Evolutionary conservation across 345 rosid species (phyloP), one percentile per base, ranked within the genome.

Genomic region (Limnanthes douglasii): DNA sequence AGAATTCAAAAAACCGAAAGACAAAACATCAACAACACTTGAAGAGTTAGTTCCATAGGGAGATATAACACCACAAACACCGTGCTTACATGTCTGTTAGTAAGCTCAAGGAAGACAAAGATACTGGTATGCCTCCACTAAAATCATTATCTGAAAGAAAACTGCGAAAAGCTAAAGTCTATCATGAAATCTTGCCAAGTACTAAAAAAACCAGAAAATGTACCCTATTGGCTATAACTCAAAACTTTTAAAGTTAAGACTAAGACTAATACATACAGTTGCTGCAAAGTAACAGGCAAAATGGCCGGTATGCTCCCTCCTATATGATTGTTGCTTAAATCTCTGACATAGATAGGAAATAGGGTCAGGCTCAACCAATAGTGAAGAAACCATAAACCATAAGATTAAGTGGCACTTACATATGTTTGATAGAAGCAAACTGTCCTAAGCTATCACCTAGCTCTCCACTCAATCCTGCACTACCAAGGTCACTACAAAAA

Each of bases 391-490:
- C 34, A 15, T 55, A 38, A n/a, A n/a, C n/a, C n/a, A n/a, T 1
- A 41, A 28, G 31, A 7, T 35, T 16, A 20, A 32, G 45, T 18
- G 39, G 32, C 25, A 43, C 88, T 73, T 70, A 92, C 99, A 92
- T 73, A 51, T 64, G 40, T 53, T 33, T 65, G 53, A 92, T 85
- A 19, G 96, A 78, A 59, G 76, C 21, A 55, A 92, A 85, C 34
- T 28, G 34, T 21, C 56, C 60, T 50, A 92, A 73, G 69, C 30
- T 49, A 28, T 78, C 68, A 15, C 96, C 96, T 40, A 92, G 73
- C 66, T 67, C 77, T 53, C 99, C 99, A 61, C 76, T 72, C 76
- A 92, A 69, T 62, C 81, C 85, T 27, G 96, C 94, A 31, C 74
- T 96, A 67, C 65, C 81, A 18, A 92, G 72, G 55, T 55, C 48